These are phyloP conservation scores for Cardamine occulta DNA, from an alignment of 345 rosid genomes.

Conservation along the genomic window DNA sequence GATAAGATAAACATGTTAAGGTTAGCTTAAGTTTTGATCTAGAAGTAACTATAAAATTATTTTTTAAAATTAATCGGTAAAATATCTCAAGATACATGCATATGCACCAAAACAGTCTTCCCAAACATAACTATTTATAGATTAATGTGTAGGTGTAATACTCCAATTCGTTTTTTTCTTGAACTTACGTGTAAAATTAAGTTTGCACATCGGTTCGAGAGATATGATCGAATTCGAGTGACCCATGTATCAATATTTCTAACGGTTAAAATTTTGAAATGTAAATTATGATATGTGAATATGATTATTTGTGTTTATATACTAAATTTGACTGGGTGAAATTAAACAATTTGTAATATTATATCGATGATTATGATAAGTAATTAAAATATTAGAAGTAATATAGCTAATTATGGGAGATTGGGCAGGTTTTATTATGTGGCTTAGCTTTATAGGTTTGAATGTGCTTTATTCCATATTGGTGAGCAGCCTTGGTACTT, in stretches of 20 bases:
- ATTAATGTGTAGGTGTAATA: background rate
- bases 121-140: background rate
- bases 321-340: background rate
- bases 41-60: background rate
- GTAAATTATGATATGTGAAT: background rate
- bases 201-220: background rate
- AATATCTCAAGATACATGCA: background rate
- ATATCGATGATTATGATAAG: constrained; percentile 19
- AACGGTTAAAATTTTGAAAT: background rate
- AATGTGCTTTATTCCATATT: constrained; percentile 66
- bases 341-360: background rate
- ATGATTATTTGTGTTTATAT: background rate
- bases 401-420: constrained; percentile 23
- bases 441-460: constrained; percentile 53
- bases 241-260: background rate
- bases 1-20: background rate
- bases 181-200: background rate
- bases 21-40: background rate
- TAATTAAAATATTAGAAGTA: background rate
- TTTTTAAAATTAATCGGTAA: too few relatives aligned
- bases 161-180: background rate
- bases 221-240: background rate
- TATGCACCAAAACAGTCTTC: background rate
- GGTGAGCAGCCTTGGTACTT: constrained; percentile 67
- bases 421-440: constrained; percentile 23